Evolutionary conservation across 805 yeast genomes (phyloP).

Genomic region (Myxozyma neotropica): DNA sequence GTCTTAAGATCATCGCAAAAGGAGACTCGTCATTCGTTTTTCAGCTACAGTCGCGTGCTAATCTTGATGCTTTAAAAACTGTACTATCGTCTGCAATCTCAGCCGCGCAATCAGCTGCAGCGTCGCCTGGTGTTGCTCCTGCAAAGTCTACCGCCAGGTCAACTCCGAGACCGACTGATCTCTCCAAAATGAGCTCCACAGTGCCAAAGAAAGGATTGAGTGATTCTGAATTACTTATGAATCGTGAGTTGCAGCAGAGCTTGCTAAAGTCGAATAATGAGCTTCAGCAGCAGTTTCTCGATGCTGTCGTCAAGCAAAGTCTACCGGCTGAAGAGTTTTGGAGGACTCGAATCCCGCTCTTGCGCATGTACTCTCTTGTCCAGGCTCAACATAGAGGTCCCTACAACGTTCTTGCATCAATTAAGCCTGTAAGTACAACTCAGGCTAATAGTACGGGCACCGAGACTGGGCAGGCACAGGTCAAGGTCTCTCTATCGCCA

Average conservation of each 20-base stretch:
- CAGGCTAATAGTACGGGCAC: conserved; percentile 67
- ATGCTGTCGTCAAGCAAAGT: conserved; percentile 75
- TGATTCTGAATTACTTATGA: conserved; percentile 61
- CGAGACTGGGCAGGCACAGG: conserved; percentile 49
- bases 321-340: conserved; percentile 62
- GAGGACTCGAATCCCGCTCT: conserved; percentile 49
- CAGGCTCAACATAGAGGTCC: conserved; percentile 87
- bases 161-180: neutral
- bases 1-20: conserved; percentile 35
- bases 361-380: conserved; percentile 84
- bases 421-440: conserved; percentile 78
- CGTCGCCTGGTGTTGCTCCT: conserved; percentile 10
- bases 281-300: conserved; percentile 77
- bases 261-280: conserved; percentile 68
- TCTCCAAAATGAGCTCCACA: conserved; percentile 6
- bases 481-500: conserved; percentile 87
- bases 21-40: conserved; percentile 48
- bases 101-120: conserved; percentile 41
- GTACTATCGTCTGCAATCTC: conserved; percentile 52
- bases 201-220: conserved; percentile 48
- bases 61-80: conserved; percentile 73
- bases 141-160: neutral
- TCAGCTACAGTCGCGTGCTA: conserved; percentile 68
- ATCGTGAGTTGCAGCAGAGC: conserved; percentile 76
- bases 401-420: conserved; percentile 89